Evolutionary conservation across 108 stramenopile species (phyloP).

Genomic region (Discostella stelligeroides): DNA sequence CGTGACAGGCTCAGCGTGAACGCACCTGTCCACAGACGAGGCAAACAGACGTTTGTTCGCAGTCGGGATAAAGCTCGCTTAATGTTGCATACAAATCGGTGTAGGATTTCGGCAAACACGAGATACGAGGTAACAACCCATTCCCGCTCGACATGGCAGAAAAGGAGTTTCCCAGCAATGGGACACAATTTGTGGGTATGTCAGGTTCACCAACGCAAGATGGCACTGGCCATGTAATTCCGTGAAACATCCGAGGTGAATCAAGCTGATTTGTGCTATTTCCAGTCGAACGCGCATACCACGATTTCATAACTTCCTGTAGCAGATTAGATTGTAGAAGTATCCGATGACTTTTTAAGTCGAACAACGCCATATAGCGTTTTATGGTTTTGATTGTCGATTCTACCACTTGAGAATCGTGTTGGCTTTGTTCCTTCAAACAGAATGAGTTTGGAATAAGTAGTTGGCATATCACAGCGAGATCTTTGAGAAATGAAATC

Average conservation of each 20-base stretch:
- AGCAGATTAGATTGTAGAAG: constrained; percentile 60
- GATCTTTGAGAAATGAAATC: constrained; percentile 62
- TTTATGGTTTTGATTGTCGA: constrained; percentile 13
- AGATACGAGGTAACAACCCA: constrained; percentile 50
- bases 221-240: constrained; percentile 67
- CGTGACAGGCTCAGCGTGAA: not conserved
- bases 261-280: constrained; percentile 16
- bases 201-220: constrained; percentile 1
- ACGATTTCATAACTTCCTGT: constrained; percentile 37
- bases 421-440: not conserved
- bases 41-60: constrained; percentile 84
- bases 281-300: constrained; percentile 38
- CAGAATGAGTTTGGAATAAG: constrained; percentile 52
- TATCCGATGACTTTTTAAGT: constrained; percentile 52
- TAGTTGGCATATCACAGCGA: constrained; percentile 65
- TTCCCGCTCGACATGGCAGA: not conserved
- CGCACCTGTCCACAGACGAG: constrained; percentile 79
- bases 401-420: constrained; percentile 2
- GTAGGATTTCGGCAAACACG: constrained; percentile 77
- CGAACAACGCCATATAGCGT: constrained; percentile 43
- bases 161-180: constrained; percentile 28
- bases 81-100: constrained; percentile 87
- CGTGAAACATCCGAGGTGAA: constrained; percentile 39
- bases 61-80: constrained; percentile 68
- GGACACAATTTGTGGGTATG: constrained; percentile 19